A percentile compares a stretch with the other conserved stretches of the same genome.
Evolutionary conservation across 371 early-diverging fungal genomes (phyloP).

Genomic region (Mucor mucedo): DNA sequence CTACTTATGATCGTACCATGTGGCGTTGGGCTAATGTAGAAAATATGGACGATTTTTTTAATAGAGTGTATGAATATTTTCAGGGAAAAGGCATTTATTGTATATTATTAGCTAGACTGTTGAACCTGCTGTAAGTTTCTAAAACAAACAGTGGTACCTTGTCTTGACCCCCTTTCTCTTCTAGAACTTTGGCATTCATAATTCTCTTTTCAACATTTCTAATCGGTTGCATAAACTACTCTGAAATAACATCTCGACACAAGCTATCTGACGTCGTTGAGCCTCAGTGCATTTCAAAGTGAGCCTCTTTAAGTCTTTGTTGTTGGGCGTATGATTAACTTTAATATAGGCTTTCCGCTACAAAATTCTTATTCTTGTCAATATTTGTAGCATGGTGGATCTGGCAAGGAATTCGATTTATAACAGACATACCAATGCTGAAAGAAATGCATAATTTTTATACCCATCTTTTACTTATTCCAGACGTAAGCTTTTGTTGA

Average conservation of each 20-base stretch:
- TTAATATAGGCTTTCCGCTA: constrained; percentile 16
- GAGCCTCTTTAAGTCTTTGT: constrained; percentile 9
- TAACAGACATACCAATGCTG: constrained; percentile 73
- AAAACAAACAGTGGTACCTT: background rate
- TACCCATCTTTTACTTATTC: constrained; percentile 78
- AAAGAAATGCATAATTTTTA: constrained; percentile 88
- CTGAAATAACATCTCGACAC: constrained; percentile 70
- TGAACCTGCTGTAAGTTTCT: constrained; percentile 69
- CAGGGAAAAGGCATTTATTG: constrained; percentile 80
- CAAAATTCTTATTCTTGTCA: constrained; percentile 54
- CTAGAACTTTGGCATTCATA: constrained; percentile 84
- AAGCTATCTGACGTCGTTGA: constrained; percentile 76
- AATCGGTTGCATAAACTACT: constrained; percentile 87
- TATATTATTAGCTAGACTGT: constrained; percentile 71
- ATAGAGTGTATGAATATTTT: constrained; percentile 84
- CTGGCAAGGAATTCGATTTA: constrained; percentile 71
- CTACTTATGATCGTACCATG: constrained; percentile 71
- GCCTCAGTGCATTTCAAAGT: constrained; percentile 70
- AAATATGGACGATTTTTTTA: constrained; percentile 82
- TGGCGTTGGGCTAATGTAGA: constrained; percentile 85
- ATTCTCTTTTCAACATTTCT: constrained; percentile 87
- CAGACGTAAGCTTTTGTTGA: constrained; percentile 62
- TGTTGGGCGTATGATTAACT: background rate
- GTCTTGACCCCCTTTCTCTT: background rate
- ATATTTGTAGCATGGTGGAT: constrained; percentile 76